Evolutionary conservation across 2,329 filamentous ascomycete genomes (phyloP), one percentile per base, ranked within the genome.

Genomic region (Beauveria medogensis): DNA sequence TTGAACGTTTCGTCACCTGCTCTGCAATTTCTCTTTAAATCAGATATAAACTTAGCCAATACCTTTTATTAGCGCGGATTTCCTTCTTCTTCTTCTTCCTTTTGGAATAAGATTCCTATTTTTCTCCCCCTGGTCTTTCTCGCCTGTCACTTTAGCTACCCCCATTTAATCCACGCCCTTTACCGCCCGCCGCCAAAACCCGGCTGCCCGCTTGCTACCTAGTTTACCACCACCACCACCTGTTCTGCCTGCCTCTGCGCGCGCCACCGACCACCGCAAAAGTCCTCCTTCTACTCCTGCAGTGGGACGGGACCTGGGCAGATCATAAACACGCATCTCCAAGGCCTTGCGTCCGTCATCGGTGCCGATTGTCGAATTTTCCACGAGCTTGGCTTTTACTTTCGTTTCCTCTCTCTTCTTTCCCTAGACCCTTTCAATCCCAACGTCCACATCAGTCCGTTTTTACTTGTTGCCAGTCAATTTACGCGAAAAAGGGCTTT

Each of bases 311-410:
- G 50, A 37, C 34, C 46, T 28, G 55, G 44, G 55, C 34, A 58
- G 14, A 50, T 22, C 44, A 58, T 43, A 55, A 58, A 58, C 55
- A 51, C 46, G 55, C 55, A 58, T 51, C 44, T 5, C 46, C 18
- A 51, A 46, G 46, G 46, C 30, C 55, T 28, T 41, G 46, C 30
- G 30, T 58, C 46, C 46, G 14, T 58, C 44, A 58, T 30, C 24
- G 12, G 47, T 10, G 22, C 52, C 24, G 22, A 30, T 30, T 44
- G 48, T 59, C 37, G 24, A 40, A 8, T 24, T 22, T 12, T n/a
- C 26, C 16, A 51, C 20, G 56, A 59, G 56, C 56, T 59, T 59
- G 47, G 56, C 56, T 52, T 59, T 61, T 62, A 50, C 53, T 54
- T 37, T 63, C 51, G 51, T 53, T 55, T 44, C 57, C 20, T 30